Base-by-base conservation (phyloP, 2,329 filamentous ascomycete species). In the Monilinia laxa region DNA sequence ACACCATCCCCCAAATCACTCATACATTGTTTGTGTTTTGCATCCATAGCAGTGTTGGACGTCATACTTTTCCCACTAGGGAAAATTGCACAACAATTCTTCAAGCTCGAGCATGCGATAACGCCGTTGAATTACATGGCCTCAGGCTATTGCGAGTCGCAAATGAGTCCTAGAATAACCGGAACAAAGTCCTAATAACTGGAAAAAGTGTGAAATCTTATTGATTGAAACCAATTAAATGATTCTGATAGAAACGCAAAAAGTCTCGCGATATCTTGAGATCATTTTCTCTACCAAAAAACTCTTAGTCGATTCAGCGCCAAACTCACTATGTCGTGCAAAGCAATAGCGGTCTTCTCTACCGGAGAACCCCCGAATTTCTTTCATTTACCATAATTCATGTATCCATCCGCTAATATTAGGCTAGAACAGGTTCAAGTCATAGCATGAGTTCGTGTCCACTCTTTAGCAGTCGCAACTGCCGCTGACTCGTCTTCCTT, bases 401-500 rank as follows among this genome's bases (percentile, higher is more conserved):
- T 65, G 45, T 40, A 28, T 51, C 20, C 10, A 31, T 40, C 31
- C 9, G 25, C 28, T 28, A 11, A 10, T 20, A n/a, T 16, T 12
- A 25, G 23, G 9, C 7, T 1, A 47, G 18, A 23, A 45, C 47
- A 31, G 35, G 10, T 63, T 58, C 70, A 77, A 16, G 70, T 71
- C 72, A 77, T 77, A 40, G 75, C 76, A 70, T 77, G 75, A 38
- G 75, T 77, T 68, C 72, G 84, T 16, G 95, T 98, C 94, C 95
- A 98, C 75, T 97, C 92, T 76, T 85, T 90, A 20, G 94, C 94
- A 10, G 93, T 98, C 71, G 90, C 88, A 74, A 99, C 98, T 31
- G 95, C 95, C 58, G 91, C 92, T 71, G 88, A 88, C 80, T 98
- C 92, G 76, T 99, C 89, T 76, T 98, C 93, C 82, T 98, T 97